Percentiles rank a stretch among this genome's conserved stretches.
phyloP scores from a whole-genome alignment of 805 yeast species.

The Yamadazyma nakazawae region DNA sequence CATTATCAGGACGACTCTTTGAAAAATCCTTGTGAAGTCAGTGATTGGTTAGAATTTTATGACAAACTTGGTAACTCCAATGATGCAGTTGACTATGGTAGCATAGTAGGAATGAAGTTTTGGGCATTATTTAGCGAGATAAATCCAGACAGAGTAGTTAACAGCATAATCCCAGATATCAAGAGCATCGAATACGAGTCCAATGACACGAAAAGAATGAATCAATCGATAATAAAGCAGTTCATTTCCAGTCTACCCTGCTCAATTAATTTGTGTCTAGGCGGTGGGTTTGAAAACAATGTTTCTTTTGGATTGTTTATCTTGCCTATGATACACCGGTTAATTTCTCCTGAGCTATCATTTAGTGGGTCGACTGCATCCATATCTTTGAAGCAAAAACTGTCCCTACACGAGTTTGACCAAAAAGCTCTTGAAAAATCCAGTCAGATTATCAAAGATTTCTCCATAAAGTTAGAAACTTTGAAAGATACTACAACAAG shows the following conservation, averaged over 20 bases:
- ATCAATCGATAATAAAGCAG: constrained; percentile 29
- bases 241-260: constrained; percentile 29
- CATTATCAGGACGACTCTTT: constrained; percentile 62
- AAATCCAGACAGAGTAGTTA: constrained; percentile 26
- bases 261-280: constrained; percentile 25
- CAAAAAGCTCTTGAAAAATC: constrained; percentile 32
- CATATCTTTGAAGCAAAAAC: constrained; percentile 16
- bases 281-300: constrained; percentile 21
- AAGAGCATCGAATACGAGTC: constrained; percentile 36
- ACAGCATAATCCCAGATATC: constrained; percentile 29
- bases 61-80: constrained; percentile 48
- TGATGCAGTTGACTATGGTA: constrained; percentile 49
- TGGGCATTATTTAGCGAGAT: constrained; percentile 64
- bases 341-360: constrained; percentile 29
- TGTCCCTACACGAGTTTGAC: constrained; percentile 26
- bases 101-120: constrained; percentile 57
- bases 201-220: constrained; percentile 33
- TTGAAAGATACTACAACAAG: constrained; percentile 34
- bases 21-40: constrained; percentile 53
- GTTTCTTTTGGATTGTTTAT: constrained; percentile 26
- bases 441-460: constrained; percentile 34
- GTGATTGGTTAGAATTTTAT: constrained; percentile 75
- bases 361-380: constrained; percentile 18
- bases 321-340: constrained; percentile 31
- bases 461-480: constrained; percentile 39